Percentiles rank a stretch among this genome's conserved stretches.
Conservation (phyloP, 78 protist species). For the Chrysochromulina tobinii region DNA sequence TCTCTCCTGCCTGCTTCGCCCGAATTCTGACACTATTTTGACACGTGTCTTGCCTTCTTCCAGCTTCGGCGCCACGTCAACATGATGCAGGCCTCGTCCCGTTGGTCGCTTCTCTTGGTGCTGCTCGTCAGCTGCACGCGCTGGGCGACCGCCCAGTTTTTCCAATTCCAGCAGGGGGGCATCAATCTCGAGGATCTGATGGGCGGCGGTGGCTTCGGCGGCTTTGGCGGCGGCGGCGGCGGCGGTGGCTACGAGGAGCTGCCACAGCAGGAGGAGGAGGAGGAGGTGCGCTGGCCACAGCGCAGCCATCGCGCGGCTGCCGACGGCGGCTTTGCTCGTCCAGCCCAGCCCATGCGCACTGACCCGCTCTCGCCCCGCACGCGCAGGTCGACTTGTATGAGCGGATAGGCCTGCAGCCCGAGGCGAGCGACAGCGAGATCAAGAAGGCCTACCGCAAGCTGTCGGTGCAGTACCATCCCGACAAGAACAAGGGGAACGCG, state of each 20-base stretch:
- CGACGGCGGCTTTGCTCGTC: too few relatives aligned
- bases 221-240: neutral
- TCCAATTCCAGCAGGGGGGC: neutral
- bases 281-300: neutral
- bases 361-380: too few relatives aligned
- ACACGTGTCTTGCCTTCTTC: too few relatives aligned
- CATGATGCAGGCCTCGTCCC: too few relatives aligned
- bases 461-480: constrained; percentile 80
- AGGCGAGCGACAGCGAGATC: constrained; percentile 71
- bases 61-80: too few relatives aligned
- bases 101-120: neutral
- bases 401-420: constrained; percentile 59
- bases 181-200: constrained; percentile 12
- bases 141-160: neutral
- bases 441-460: constrained; percentile 79
- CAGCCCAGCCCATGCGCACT: too few relatives aligned
- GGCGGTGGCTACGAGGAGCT: constrained; percentile 6
- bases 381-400: constrained; percentile 65
- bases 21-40: too few relatives aligned
- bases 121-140: neutral
- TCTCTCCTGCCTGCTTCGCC: too few relatives aligned
- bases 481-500: constrained; percentile 71
- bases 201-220: neutral
- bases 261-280: constrained; percentile 1
- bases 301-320: too few relatives aligned